These are phyloP conservation scores for Berberis vulgaris DNA, from an alignment of 164 flowering plant species.

Conservation along the genomic window DNA sequence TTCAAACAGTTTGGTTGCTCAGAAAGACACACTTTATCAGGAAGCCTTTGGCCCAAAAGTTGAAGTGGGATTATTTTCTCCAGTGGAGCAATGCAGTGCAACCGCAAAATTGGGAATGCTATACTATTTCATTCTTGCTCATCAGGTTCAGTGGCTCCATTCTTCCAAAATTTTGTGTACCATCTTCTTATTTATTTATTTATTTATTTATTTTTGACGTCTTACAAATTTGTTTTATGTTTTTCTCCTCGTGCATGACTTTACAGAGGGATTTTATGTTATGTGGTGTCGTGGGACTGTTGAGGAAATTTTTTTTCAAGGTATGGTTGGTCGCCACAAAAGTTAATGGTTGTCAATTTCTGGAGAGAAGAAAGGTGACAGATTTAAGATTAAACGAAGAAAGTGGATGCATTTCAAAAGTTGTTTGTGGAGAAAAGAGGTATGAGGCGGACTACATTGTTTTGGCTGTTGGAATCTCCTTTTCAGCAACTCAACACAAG, in stretches of 20 bases:
- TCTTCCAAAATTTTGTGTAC: too few species aligned
- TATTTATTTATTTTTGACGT: too few species aligned
- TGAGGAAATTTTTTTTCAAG: constrained; percentile 37
- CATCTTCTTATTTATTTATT: not conserved
- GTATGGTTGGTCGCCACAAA: constrained; percentile 49
- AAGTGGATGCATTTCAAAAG: too few species aligned
- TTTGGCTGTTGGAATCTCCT: too few species aligned
- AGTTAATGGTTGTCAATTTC: constrained; percentile 35
- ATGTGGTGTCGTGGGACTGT: constrained; percentile 45
- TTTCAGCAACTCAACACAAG: too few species aligned
- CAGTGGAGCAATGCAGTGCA: constrained; percentile 65
- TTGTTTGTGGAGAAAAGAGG: too few species aligned
- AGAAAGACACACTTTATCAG: constrained; percentile 39
- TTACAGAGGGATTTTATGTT: constrained; percentile 44
- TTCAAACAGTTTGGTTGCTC: constrained; percentile 57
- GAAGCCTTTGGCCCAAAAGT: constrained; percentile 38
- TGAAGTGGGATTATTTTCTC: constrained; percentile 58
- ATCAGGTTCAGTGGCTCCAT: constrained; percentile 46
- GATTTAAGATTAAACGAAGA: constrained; percentile 38
- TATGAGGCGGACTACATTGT: too few species aligned
- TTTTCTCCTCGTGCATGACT: not conserved
- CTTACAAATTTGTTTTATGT: not conserved
- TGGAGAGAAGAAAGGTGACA: constrained; percentile 35
- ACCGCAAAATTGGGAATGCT: constrained; percentile 51
- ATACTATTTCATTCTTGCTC: constrained; percentile 40